Conservation (phyloP, 1,284 basidiomycete genomes). For the Rhodotorula sp. region DNA sequence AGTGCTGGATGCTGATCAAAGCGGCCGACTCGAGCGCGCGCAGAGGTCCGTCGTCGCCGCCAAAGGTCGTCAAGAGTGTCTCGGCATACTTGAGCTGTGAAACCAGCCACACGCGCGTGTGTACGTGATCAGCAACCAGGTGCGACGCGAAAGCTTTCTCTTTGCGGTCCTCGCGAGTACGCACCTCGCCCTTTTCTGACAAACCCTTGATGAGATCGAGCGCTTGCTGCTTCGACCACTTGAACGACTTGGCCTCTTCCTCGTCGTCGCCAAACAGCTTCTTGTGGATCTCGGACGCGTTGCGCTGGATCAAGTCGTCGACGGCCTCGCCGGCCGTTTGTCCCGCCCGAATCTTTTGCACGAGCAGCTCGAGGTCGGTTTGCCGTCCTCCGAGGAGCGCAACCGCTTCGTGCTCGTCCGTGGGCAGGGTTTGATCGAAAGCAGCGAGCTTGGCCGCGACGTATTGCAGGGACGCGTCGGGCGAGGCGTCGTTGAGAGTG, state of each 20-base stretch:
- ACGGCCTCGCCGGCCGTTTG: constrained; percentile 74
- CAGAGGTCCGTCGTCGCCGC: constrained; percentile 82
- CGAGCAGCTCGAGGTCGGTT: constrained; percentile 79
- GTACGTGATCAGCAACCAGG: not conserved
- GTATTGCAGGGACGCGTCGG: constrained; percentile 72
- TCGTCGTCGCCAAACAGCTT: constrained; percentile 80
- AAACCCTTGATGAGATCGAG: constrained; percentile 81
- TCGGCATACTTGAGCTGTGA: constrained; percentile 75
- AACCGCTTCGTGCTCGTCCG: constrained; percentile 61
- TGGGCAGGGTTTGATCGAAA: constrained; percentile 38
- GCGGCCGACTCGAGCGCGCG: constrained; percentile 87
- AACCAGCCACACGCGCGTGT: too few species aligned
- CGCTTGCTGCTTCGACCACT: constrained; percentile 84
- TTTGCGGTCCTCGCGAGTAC: constrained; percentile 12
- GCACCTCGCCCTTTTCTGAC: constrained; percentile 67
- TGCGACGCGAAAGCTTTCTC: not conserved
- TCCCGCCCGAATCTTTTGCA: constrained; percentile 79
- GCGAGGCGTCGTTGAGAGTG: constrained; percentile 79
- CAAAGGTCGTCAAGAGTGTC: constrained; percentile 81
- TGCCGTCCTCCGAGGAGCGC: constrained; percentile 80
- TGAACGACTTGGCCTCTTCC: constrained; percentile 76
- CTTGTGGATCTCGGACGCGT: constrained; percentile 84
- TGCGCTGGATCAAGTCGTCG: constrained; percentile 67
- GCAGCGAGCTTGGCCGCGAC: constrained; percentile 76
- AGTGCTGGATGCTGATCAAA: constrained; percentile 69